These are phyloP conservation scores for Porodaedalea pini DNA, from an alignment of 1,284 basidiomycete genomes.

Conservation along the genomic window DNA sequence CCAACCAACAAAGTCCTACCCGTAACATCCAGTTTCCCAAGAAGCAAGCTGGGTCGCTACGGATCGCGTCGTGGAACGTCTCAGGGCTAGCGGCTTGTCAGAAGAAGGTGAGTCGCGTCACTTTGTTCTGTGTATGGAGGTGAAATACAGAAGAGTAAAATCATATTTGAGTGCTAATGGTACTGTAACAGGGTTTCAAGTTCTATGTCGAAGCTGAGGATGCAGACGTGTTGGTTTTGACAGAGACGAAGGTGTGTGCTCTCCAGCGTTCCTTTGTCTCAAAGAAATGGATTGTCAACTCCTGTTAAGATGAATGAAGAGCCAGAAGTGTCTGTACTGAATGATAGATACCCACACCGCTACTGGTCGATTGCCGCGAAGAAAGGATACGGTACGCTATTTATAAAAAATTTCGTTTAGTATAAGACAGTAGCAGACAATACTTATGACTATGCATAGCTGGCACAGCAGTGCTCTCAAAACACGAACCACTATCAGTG, in stretches of 20 bases:
- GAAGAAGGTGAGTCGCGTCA: constrained; percentile 54
- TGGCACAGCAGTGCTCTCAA: constrained; percentile 80
- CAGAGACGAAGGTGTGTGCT: constrained; percentile 69
- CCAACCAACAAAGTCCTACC: constrained; percentile 73
- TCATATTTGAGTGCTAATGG: neutral
- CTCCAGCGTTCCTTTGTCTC: constrained; percentile 8
- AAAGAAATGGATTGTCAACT: neutral
- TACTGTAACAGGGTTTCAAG: constrained; percentile 62
- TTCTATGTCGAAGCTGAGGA: constrained; percentile 79
- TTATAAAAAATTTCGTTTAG: neutral
- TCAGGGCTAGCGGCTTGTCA: constrained; percentile 64
- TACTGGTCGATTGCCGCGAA: constrained; percentile 75
- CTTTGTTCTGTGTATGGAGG: neutral
- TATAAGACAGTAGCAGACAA: neutral
- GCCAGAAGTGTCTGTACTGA: constrained; percentile 56
- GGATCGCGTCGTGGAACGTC: constrained; percentile 75
- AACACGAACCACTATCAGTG: constrained; percentile 68
- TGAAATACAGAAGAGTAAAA: too few relatives aligned
- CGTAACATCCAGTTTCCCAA: constrained; percentile 56
- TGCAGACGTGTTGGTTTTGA: constrained; percentile 75
- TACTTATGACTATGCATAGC: constrained; percentile 40
- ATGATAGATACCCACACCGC: constrained; percentile 58
- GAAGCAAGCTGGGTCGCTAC: constrained; percentile 42
- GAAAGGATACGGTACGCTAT: constrained; percentile 66
- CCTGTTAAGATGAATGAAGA: constrained; percentile 56